phyloP scores from a whole-genome alignment of 192 early-diverging fungal species.

The Coemansia sp. region DNA sequence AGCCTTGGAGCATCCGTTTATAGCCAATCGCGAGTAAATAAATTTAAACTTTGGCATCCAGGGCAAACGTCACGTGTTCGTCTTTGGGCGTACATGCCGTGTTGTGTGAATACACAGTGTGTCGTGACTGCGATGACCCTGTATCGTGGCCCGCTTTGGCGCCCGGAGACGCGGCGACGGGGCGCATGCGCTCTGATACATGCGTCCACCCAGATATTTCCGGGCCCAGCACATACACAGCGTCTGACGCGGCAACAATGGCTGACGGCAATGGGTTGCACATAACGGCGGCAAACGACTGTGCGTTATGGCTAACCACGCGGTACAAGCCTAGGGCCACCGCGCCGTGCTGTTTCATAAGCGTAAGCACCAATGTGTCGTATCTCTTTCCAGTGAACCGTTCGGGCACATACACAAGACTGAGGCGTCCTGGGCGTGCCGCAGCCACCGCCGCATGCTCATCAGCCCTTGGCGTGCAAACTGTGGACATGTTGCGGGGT shows the following conservation, averaged over 20 bases:
- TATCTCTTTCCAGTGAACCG: slow-evolving; percentile 39
- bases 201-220: slow-evolving; percentile 34
- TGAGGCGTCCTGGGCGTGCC: slow-evolving; percentile 18
- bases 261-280: slow-evolving; percentile 42
- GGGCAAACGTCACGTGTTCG: background rate
- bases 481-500: background rate
- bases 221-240: slow-evolving; percentile 47
- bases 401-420: slow-evolving; percentile 27
- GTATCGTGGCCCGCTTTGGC: background rate
- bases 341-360: slow-evolving; percentile 44
- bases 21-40: slow-evolving; percentile 13
- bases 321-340: slow-evolving; percentile 50
- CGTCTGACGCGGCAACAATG: slow-evolving; percentile 20
- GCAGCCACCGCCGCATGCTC: slow-evolving; percentile 14
- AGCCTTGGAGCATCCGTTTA: slow-evolving; percentile 77
- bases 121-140: slow-evolving; percentile 29
- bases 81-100: slow-evolving; percentile 4
- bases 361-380: slow-evolving; percentile 38
- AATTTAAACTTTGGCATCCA: slow-evolving; percentile 4
- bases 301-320: slow-evolving; percentile 27
- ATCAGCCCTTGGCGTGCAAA: slow-evolving; percentile 5
- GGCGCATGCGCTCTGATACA: slow-evolving; percentile 15
- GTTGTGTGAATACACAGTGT: slow-evolving; percentile 51
- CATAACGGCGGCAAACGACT: slow-evolving; percentile 44
- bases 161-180: background rate